Percentiles rank a stretch among this genome's conserved stretches.
Conservation (phyloP, 768 basidiomycete genomes). For the Clitopilus passeckerianus region DNA sequence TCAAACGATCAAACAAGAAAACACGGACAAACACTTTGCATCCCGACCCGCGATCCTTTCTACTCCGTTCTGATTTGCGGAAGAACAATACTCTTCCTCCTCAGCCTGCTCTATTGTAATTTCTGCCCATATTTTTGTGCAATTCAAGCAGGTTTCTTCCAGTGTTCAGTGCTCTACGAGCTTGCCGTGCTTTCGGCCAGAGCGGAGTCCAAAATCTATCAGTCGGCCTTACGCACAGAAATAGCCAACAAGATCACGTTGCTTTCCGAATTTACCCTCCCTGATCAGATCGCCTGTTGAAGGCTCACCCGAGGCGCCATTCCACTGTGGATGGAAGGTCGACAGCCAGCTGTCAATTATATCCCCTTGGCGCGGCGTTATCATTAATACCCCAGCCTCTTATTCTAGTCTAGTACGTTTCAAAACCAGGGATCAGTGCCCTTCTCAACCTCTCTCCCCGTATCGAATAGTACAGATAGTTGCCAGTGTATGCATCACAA, state of each 20-base stretch:
- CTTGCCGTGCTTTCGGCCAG: background rate
- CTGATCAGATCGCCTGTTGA: background rate
- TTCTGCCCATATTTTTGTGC: background rate
- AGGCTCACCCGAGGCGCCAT: background rate
- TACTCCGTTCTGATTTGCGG: background rate
- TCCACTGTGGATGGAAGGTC: background rate
- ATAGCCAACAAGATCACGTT: background rate
- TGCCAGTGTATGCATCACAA: background rate
- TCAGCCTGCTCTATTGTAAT: background rate
- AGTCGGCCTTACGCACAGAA: background rate
- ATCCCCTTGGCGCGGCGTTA: background rate
- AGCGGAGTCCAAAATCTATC: background rate
- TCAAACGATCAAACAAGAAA: constrained; percentile 16
- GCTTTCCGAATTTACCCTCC: background rate
- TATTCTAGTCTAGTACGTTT: background rate
- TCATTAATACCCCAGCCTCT: background rate
- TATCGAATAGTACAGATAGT: background rate
- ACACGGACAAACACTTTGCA: constrained; percentile 17
- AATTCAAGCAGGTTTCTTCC: background rate
- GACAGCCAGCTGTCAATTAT: background rate
- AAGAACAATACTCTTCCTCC: background rate
- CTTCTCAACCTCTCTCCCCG: background rate
- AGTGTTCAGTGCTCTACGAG: background rate
- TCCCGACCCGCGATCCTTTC: constrained; percentile 1
- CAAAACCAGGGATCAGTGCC: background rate